Conservation (phyloP, 1,139 yeast genomes). For the Taphrina communis region DNA sequence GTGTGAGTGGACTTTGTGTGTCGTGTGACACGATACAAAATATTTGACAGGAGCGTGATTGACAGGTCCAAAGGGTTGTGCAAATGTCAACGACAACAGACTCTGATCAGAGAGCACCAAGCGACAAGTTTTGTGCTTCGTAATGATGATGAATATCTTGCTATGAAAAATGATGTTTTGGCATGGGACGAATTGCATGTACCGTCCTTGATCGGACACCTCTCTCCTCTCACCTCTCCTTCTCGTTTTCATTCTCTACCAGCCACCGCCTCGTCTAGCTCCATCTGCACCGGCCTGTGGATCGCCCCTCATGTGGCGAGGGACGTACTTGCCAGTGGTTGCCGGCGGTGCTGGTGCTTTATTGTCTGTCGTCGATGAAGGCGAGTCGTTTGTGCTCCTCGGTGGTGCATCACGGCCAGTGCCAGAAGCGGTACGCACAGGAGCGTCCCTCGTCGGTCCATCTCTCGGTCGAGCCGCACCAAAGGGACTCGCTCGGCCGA, state of each 20-base stretch:
- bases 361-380: slow-evolving; percentile 1
- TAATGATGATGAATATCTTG: too few species aligned
- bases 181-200: too few species aligned
- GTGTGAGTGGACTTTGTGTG: too few species aligned
- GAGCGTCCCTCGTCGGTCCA: slow-evolving; percentile 6
- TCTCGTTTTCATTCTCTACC: background rate
- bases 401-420: slow-evolving; percentile 5
- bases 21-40: too few species aligned
- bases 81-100: too few species aligned
- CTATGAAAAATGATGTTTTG: background rate
- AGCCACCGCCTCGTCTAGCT: slow-evolving; percentile 31
- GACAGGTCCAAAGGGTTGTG: too few species aligned
- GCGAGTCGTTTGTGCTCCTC: slow-evolving; percentile 1
- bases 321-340: slow-evolving; percentile 31
- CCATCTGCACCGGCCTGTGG: slow-evolving; percentile 28
- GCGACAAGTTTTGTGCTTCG: background rate
- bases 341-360: slow-evolving; percentile 5
- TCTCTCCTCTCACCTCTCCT: too few species aligned
- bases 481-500: slow-evolving; percentile 23
- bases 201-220: too few species aligned
- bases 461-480: slow-evolving; percentile 26
- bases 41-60: too few species aligned
- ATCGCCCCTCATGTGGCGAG: slow-evolving; percentile 33
- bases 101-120: too few species aligned
- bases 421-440: slow-evolving; percentile 9